These are phyloP conservation scores for Syzygium oleosum DNA, from an alignment of 345 rosid genomes.

Conservation along the genomic window DNA sequence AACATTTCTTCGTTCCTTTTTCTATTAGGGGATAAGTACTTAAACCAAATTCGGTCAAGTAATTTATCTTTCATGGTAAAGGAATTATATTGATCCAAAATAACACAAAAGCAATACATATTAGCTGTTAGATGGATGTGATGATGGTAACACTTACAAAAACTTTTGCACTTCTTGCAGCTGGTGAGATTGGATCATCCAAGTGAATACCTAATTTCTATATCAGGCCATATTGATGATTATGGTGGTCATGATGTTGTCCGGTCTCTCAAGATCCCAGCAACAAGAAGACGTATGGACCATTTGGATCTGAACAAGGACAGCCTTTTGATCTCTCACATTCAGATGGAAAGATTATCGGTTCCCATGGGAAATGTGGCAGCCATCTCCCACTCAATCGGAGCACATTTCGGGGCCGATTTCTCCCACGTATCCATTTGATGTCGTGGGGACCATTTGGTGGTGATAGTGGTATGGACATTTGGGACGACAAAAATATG, in stretches of 20 bases:
- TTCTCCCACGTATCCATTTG: background rate
- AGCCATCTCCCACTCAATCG: background rate
- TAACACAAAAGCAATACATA: background rate
- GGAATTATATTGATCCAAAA: background rate
- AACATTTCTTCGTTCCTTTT: background rate
- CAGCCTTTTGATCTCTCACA: background rate
- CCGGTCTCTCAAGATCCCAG: background rate
- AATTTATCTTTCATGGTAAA: too few species aligned
- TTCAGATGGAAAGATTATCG: background rate
- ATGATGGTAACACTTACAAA: too few species aligned
- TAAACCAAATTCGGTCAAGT: background rate
- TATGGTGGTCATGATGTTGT: background rate
- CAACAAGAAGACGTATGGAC: background rate
- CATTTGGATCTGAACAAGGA: background rate
- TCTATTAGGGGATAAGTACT: background rate
- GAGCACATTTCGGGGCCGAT: background rate
- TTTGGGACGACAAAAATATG: background rate
- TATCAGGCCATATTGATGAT: background rate
- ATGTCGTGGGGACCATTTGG: background rate
- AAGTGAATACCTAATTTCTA: background rate
- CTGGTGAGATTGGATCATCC: background rate
- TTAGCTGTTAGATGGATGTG: background rate
- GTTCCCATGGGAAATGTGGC: background rate
- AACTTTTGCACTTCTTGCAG: background rate
- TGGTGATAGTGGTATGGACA: background rate